Evolutionary conservation across 768 basidiomycete species (phyloP), one percentile per base, ranked within the genome.

Genomic region (Tulasnella sp.): DNA sequence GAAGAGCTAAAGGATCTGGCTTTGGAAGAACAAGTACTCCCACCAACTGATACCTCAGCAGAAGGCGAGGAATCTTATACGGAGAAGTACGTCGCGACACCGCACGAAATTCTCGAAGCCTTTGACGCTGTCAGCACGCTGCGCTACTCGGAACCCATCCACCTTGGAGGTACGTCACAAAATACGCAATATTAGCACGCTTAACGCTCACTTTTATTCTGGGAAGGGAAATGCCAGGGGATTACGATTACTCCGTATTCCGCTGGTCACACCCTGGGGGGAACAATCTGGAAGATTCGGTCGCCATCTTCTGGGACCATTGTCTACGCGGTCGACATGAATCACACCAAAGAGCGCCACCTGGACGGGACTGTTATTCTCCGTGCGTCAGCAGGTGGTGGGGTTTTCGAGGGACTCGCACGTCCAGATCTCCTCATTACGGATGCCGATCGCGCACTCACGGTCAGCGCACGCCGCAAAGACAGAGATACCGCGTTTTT

Each of bases 251-350:
- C 96, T 22, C 95, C 97, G 0, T 97, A 96, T 83, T 92, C 93
- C 80, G 92, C 95, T 15, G 97, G 97, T 0, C 96, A 98, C 82
- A 94, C 94, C 0, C 88, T 99, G 19, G 97, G 97, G 77, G 97
- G 97, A 64, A 94, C 96, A 6, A 93, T 99, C 78, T 99, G 96
- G 96, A 98, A 98, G 82, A 92, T 99, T 78, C 91, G 97, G n/a
- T 98, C 96, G 0, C 96, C 97, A 1, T 95, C 96, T 0, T 93
- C 94, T 14, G 97, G 96, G 3, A 98, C 97, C 3, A 91, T 99
- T 40, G 85, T 99, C 34, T 98, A 99, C 81, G 96, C 96, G 11
- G 93, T 98, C 22, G 89, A 95, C 79, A 86, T 98, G 85, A 99
- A 99, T 82, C 97, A 99, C 82, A 96, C 94, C 88, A 89, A 89